These are phyloP conservation scores for Triadica sebifera DNA, from an alignment of 345 rosid genomes.

Conservation along the genomic window DNA sequence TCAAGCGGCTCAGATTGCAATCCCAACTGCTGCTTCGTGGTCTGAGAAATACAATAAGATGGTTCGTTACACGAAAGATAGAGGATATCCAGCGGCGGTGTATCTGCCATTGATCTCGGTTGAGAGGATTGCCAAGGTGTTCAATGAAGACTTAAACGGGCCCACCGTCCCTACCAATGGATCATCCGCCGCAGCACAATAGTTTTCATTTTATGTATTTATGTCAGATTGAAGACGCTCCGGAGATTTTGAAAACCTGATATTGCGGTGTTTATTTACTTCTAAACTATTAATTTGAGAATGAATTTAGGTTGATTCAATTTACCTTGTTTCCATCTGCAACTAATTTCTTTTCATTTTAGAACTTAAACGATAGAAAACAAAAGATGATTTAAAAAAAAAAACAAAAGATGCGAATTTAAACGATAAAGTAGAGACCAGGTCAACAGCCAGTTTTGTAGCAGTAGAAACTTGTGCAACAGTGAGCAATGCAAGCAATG, in stretches of 20 bases:
- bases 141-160: conserved; percentile 23
- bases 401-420: too few relatives aligned
- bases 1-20: conserved; percentile 46
- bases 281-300: too few relatives aligned
- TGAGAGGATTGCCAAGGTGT: conserved; percentile 53
- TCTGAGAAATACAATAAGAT: conserved; percentile 63
- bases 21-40: conserved; percentile 67
- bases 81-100: conserved; percentile 39
- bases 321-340: too few relatives aligned
- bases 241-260: neutral
- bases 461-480: too few relatives aligned
- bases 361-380: too few relatives aligned
- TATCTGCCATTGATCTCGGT: conserved; percentile 62
- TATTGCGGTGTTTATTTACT: neutral
- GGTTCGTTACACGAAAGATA: conserved; percentile 40
- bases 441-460: too few relatives aligned
- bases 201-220: neutral
- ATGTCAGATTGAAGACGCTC: neutral
- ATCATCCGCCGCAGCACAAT: neutral
- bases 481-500: too few relatives aligned
- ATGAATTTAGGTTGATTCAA: too few relatives aligned
- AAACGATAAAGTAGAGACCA: too few relatives aligned
- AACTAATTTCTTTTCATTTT: too few relatives aligned
- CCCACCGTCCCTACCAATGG: conserved; percentile 16
- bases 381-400: too few relatives aligned